Percentiles rank a stretch among this genome's conserved stretches.
phyloP scores from a whole-genome alignment of 441 rosid genomes.

The Adansonia grandidieri region DNA sequence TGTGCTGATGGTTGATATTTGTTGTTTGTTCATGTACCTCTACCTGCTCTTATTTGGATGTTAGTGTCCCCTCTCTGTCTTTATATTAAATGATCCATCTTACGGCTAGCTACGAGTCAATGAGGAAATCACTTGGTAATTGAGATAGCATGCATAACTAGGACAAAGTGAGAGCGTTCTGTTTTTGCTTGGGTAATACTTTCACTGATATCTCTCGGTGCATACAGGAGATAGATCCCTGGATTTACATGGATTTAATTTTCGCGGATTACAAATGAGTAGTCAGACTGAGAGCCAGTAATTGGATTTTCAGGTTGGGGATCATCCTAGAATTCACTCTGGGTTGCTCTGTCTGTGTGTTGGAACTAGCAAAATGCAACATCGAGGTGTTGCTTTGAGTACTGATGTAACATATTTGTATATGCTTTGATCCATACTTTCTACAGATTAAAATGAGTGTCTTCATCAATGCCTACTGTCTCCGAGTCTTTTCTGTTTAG shows the following conservation, averaged over 20 bases:
- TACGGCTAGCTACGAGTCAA: neutral
- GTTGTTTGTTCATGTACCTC: neutral
- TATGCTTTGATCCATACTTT: neutral
- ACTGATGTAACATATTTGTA: neutral
- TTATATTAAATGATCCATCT: neutral
- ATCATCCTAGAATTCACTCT: neutral
- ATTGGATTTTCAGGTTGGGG: slow-evolving; percentile 17
- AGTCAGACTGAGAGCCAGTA: neutral
- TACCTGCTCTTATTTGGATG: neutral
- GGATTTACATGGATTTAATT: neutral
- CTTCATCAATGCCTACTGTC: neutral
- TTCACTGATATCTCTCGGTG: neutral
- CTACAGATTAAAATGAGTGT: neutral
- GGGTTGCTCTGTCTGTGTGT: neutral
- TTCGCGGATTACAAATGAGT: neutral
- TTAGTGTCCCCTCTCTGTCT: neutral
- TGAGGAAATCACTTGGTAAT: neutral
- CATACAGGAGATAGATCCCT: slow-evolving; percentile 1
- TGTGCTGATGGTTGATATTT: neutral
- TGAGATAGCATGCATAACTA: neutral
- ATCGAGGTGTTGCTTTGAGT: neutral
- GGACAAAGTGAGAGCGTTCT: neutral
- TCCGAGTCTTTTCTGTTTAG: too few species aligned
- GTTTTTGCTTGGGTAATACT: neutral
- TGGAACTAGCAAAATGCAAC: slow-evolving; percentile 9